These are phyloP conservation scores for Alternaria panax DNA, from an alignment of 2,329 filamentous ascomycete genomes.

Conservation along the genomic window DNA sequence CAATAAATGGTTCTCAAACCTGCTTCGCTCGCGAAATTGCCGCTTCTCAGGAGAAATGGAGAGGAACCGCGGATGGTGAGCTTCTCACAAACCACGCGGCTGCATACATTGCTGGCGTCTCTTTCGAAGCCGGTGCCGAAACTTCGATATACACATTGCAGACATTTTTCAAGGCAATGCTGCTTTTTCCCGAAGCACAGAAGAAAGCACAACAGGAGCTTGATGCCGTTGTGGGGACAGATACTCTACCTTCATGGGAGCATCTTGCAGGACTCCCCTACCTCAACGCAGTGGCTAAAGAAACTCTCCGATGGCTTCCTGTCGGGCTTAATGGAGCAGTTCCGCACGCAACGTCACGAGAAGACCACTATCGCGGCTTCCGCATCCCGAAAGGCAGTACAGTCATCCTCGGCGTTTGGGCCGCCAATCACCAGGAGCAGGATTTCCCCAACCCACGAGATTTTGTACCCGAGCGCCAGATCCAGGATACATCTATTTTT, in stretches of 20 bases:
- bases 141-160: constrained; percentile 1
- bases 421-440: constrained; percentile 19
- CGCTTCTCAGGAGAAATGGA: too few species aligned
- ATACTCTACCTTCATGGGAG: neutral
- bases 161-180: constrained; percentile 1
- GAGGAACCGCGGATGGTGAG: too few species aligned
- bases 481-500: constrained; percentile 18
- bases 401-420: too few species aligned
- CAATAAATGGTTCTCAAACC: too few species aligned
- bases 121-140: neutral
- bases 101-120: too few species aligned
- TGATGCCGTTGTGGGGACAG: neutral
- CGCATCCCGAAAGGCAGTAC: too few species aligned
- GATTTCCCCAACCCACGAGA: constrained; percentile 22
- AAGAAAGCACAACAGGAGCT: neutral
- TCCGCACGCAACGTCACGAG: constrained; percentile 5
- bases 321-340: too few species aligned
- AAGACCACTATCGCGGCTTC: constrained; percentile 13
- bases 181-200: neutral
- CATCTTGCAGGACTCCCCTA: constrained; percentile 29
- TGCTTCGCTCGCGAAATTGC: too few species aligned
- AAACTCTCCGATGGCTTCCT: constrained; percentile 24
- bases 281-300: constrained; percentile 32
- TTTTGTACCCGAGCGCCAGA: constrained; percentile 31
- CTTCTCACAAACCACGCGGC: too few species aligned